Evolutionary conservation across 352 stramenopile species (phyloP).

Genomic region (Lagenidium sp.): DNA sequence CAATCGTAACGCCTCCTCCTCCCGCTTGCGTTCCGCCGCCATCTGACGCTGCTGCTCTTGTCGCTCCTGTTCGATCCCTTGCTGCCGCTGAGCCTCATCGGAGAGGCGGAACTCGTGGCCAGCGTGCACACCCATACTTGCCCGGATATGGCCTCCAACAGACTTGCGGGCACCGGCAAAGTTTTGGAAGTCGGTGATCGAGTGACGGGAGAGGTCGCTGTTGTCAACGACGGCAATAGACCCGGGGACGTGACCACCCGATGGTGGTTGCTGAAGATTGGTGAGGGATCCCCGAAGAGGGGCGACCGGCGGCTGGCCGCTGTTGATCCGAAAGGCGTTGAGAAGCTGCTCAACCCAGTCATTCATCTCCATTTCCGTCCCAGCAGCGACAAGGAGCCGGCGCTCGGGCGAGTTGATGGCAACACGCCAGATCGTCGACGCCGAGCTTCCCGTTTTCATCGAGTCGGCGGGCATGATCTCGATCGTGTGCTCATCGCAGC

Average conservation of each 20-base stretch:
- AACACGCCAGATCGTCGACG: slow-evolving; percentile 38
- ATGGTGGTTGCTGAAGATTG: background rate
- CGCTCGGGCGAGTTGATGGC: slow-evolving; percentile 24
- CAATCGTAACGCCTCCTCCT: slow-evolving; percentile 12
- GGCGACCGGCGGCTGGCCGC: slow-evolving; percentile 7
- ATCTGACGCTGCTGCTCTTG: slow-evolving; percentile 4
- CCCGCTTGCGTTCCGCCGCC: slow-evolving; percentile 5
- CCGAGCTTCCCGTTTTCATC: slow-evolving; percentile 34
- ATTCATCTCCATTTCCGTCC: slow-evolving; percentile 37
- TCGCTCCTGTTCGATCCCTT: slow-evolving; percentile 5
- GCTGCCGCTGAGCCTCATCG: slow-evolving; percentile 14
- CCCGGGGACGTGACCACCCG: background rate
- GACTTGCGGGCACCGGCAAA: slow-evolving; percentile 44
- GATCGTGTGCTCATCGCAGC: slow-evolving; percentile 20
- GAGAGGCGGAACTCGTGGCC: slow-evolving; percentile 23
- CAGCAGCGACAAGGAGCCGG: slow-evolving; percentile 22
- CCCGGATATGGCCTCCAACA: slow-evolving; percentile 18
- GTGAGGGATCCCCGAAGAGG: slow-evolving; percentile 4
- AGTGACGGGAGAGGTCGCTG: slow-evolving; percentile 5
- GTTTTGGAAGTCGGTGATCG: slow-evolving; percentile 76
- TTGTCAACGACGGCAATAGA: slow-evolving; percentile 1
- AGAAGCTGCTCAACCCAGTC: slow-evolving; percentile 29
- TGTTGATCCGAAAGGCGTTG: slow-evolving; percentile 21
- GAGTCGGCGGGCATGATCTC: slow-evolving; percentile 33
- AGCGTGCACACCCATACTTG: slow-evolving; percentile 22